These are phyloP conservation scores for Debaryomyces tyrocola DNA, from an alignment of 805 yeast species.

Conservation along the genomic window DNA sequence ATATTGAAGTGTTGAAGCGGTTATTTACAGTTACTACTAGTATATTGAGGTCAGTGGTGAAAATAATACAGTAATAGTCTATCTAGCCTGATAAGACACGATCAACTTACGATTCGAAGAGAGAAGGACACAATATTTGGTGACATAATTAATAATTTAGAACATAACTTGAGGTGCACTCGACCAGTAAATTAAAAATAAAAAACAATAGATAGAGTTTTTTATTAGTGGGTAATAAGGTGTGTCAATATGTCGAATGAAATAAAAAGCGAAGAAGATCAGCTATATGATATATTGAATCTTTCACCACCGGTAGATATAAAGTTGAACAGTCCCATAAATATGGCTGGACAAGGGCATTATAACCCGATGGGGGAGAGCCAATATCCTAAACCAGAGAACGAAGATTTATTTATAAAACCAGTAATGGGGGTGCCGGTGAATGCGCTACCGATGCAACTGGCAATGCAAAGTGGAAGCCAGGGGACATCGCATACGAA, in stretches of 20 bases:
- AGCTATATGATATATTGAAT: slow-evolving; percentile 29
- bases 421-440: background rate
- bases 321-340: background rate
- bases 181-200: too few relatives aligned
- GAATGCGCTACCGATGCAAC: background rate
- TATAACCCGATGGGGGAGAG: background rate
- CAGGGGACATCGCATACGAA: background rate
- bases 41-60: too few relatives aligned
- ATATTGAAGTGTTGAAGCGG: background rate
- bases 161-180: too few relatives aligned
- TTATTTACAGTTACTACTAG: too few relatives aligned
- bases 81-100: too few relatives aligned
- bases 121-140: too few relatives aligned
- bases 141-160: too few relatives aligned
- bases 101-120: too few relatives aligned
- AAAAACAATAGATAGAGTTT: too few relatives aligned
- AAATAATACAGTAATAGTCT: too few relatives aligned
- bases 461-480: background rate
- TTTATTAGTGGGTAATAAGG: background rate
- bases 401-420: background rate
- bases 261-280: slow-evolving; percentile 21
- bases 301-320: slow-evolving; percentile 20
- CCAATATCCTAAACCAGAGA: background rate
- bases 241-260: background rate
- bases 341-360: background rate